Base-by-base conservation (phyloP, 768 basidiomycete genomes). In the Saitozyma podzolica region DNA sequence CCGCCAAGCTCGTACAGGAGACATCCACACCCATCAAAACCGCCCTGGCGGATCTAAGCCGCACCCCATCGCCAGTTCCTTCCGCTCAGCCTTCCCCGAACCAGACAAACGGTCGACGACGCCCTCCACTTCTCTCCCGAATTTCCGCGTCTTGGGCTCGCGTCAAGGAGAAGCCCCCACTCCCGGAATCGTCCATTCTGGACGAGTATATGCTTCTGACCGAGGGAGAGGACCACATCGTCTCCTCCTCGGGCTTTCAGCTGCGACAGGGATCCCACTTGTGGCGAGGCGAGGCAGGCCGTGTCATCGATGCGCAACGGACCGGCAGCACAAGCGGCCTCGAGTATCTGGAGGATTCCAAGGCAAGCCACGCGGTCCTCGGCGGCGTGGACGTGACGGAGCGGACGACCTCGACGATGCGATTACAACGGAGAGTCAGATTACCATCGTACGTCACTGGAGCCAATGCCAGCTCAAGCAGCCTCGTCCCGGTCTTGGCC, bases 81-180 rank as follows among this genome's bases (percentile, higher is more conserved):
- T 17, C 56, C 56, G 9, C 20, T 43, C 42, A 9, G 14, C 17
- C 19, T 19, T 9, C 37, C 50, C 42, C 29, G 2, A 5, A 3
- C 19, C 9, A 1, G 43, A 5, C 1, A 57, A 40, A 11, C 9
- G 54, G 20, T 29, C 54, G 9, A 11, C 39, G 13, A 41, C n/a
- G 16, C 2, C 37, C 37, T 40, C 54, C 19, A 29, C 29, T 53
- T 13, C 19, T 61, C 16, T 40, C 52, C 16, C 40, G 59, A 1
- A n/a, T 61, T 7, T 61, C 59, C n/a, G 42, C 50, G 17, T 14
- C 54, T 17, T 54, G 50, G 52, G 19, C 59, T 9, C 10, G 13
- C 2, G 14, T 61, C 39, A 61, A 61, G 51, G 59, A 61, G 19
- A 61, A 61, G 37, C 59, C 59, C 3, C 51, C 59, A 6, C n/a